Conservation (phyloP, 148 eudicot genomes). For the Mesembryanthemum crystallinum region DNA sequence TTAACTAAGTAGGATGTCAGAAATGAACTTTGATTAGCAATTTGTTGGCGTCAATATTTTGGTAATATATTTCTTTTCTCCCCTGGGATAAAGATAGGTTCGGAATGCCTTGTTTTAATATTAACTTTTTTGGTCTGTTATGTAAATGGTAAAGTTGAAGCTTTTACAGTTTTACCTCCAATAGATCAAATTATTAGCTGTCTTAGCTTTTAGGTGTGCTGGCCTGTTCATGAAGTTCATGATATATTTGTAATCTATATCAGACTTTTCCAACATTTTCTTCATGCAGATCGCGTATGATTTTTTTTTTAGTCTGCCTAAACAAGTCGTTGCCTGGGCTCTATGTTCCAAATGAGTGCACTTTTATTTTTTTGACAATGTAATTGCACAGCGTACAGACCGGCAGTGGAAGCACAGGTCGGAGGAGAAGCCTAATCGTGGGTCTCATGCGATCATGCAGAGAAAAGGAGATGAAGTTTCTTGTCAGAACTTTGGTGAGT, state of each 20-base stretch:
- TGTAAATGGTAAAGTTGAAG: neutral
- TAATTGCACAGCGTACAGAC: slow-evolving; percentile 70
- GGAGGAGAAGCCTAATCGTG: slow-evolving; percentile 79
- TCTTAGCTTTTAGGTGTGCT: neutral
- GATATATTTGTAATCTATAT: neutral
- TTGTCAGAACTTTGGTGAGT: slow-evolving; percentile 93
- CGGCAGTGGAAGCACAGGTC: slow-evolving; percentile 81
- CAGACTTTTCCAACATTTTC: neutral
- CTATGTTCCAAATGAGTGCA: neutral
- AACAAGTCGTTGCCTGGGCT: neutral
- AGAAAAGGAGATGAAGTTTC: slow-evolving; percentile 93
- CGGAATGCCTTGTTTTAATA: neutral
- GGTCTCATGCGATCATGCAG: slow-evolving; percentile 88
- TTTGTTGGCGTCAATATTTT: neutral
- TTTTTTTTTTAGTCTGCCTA: neutral
- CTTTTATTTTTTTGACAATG: slow-evolving; percentile 27
- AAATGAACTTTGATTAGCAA: neutral
- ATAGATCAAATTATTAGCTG: neutral
- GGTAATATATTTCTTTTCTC: neutral
- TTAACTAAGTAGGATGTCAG: slow-evolving; percentile 6
- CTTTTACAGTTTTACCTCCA: neutral
- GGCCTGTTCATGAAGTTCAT: neutral
- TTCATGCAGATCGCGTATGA: neutral
- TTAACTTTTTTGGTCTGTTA: neutral
- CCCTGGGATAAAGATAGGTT: neutral